Evolutionary conservation across 2,329 filamentous ascomycete species (phyloP).

Genomic region (Scytalidium lignicola): DNA sequence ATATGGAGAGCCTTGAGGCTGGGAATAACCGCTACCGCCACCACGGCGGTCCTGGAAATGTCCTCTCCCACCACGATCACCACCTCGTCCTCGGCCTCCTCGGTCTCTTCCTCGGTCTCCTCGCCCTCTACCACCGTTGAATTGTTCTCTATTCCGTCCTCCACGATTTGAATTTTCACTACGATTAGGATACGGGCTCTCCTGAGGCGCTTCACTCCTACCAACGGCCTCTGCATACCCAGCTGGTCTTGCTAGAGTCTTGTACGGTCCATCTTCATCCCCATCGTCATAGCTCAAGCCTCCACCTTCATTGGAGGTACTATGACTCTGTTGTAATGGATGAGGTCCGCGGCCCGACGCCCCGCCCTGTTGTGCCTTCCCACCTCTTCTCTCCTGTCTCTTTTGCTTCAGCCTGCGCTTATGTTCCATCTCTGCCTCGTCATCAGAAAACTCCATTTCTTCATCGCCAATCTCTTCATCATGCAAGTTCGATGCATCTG

Average conservation of each 20-base stretch:
- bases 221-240: slow-evolving; percentile 52
- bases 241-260: slow-evolving; percentile 62
- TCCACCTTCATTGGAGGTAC: slow-evolving; percentile 29
- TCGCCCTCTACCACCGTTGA: slow-evolving; percentile 11
- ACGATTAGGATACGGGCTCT: slow-evolving; percentile 25
- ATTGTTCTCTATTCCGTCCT: slow-evolving; percentile 10
- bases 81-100: slow-evolving; percentile 16
- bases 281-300: slow-evolving; percentile 65
- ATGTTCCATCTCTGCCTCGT: slow-evolving; percentile 85
- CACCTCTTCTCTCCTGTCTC: slow-evolving; percentile 50
- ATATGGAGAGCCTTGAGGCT: neutral
- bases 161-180: slow-evolving; percentile 7
- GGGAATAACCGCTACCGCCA: slow-evolving; percentile 10
- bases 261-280: slow-evolving; percentile 62
- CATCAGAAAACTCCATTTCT: slow-evolving; percentile 93
- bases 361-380: slow-evolving; percentile 41
- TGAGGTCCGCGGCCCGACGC: slow-evolving; percentile 29
- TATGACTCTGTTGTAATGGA: slow-evolving; percentile 26
- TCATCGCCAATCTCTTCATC: slow-evolving; percentile 86
- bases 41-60: slow-evolving; percentile 17
- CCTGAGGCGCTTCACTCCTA: slow-evolving; percentile 31
- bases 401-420: slow-evolving; percentile 66
- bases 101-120: slow-evolving; percentile 18
- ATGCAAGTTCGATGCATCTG: slow-evolving; percentile 90
- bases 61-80: slow-evolving; percentile 19